phyloP scores from a whole-genome alignment of 768 basidiomycete genomes.

The Kockovaella imperatae region DNA sequence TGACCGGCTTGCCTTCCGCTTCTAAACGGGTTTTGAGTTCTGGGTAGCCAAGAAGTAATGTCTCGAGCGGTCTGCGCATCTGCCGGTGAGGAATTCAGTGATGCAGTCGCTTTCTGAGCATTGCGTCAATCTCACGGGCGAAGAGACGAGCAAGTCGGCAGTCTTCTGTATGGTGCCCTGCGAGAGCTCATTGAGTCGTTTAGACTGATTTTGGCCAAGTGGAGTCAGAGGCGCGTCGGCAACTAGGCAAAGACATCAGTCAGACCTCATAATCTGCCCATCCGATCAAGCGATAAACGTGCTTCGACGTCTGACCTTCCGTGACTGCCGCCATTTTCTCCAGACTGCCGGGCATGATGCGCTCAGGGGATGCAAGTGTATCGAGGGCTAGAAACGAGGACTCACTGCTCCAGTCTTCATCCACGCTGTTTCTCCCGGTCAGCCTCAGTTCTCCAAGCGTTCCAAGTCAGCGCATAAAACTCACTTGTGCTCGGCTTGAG shows the following conservation, averaged over 20 bases:
- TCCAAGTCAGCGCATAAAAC: constrained; percentile 12
- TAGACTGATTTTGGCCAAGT: constrained; percentile 35
- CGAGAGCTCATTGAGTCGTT: constrained; percentile 30
- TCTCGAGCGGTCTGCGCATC: constrained; percentile 40
- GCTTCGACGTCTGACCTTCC: too few species aligned
- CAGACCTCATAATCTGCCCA: too few species aligned
- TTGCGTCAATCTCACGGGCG: constrained; percentile 13
- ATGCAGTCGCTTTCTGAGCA: not conserved
- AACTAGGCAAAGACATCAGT: constrained; percentile 12
- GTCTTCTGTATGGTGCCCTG: constrained; percentile 30
- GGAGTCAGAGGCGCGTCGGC: constrained; percentile 40
- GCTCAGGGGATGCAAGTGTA: not conserved
- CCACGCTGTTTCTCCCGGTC: constrained; percentile 23
- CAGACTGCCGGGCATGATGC: too few species aligned
- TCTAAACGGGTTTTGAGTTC: constrained; percentile 23
- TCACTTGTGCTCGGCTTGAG: constrained; percentile 37
- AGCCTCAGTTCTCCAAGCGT: not conserved
- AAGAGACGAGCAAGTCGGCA: constrained; percentile 38
- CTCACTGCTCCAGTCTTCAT: constrained; percentile 37
- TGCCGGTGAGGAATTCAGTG: not conserved
- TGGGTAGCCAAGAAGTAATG: constrained; percentile 28
- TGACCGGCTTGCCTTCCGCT: constrained; percentile 23
- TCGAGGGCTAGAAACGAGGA: not conserved
- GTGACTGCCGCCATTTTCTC: not conserved
- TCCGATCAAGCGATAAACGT: too few species aligned